Base-by-base conservation (phyloP, 2,329 filamentous ascomycete genomes). In the Teratosphaeriaceae sp. region DNA sequence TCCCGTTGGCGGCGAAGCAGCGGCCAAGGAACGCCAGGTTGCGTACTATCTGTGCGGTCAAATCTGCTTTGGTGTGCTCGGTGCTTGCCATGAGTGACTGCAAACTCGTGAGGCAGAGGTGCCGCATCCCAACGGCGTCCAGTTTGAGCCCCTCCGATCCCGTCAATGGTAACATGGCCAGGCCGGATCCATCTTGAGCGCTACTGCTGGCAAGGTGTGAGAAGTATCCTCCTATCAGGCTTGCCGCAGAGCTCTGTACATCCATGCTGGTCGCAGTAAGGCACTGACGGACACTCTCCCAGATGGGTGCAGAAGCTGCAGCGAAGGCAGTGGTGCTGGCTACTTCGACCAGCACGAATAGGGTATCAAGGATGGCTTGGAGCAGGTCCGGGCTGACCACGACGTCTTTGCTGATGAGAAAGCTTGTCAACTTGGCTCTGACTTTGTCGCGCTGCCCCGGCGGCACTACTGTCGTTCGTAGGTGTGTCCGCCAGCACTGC, bases 1-100 rank as follows among this genome's bases (percentile, higher is more conserved):
- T 55, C 56, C 72, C 69, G 50, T 82, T 85, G 24, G 75, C 75
- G 12, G 74, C 74, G 45, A 78, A 76, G 57, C 69, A 81, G 47
- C 74, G 79, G 31, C 82, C 86, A 0, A 98, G 71, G 70, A 94
- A 94, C 27, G 90, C 74, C 26, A 95, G 71, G 50, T 95, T 88
- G 51, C 88, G 84, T 3, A 86, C 79, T 11, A 81, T 81, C 60
- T 94, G 87, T 31, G 79, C 74, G 1, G 85, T 85, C n/a, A 97
- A 71, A 8, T 80, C 74, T 56, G 92, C 83, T 13, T 82, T 80
- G 8, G 52, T 50, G 11, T 52, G 44, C 6, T 90, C 63, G 40
- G 75, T 76, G 0, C 76, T 72, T 0, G 77, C 78, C 37, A 79
- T 79, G 34, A 95, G 67, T 36, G 73, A 72, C 47, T 70, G 63